A percentile compares a stretch with the other conserved stretches of the same genome.
Conservation (phyloP, 2,329 filamentous ascomycete genomes). For the Beauveria scarabaeidicola region DNA sequence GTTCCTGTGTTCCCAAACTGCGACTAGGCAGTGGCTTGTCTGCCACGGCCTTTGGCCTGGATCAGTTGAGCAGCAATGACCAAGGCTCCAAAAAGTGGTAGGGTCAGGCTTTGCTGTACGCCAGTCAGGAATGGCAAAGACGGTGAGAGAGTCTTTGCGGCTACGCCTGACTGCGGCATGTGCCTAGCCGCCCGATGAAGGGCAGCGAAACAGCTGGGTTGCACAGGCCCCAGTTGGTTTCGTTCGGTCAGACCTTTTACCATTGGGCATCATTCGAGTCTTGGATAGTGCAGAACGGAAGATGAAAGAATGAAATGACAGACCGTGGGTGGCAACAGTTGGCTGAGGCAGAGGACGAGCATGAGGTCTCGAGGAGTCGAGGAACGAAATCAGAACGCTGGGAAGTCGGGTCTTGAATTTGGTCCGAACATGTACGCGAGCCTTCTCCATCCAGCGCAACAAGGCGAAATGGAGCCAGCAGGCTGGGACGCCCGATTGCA, state of each 20-base stretch:
- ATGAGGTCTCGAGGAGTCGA: not conserved
- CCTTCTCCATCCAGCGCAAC: not conserved
- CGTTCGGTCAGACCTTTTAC: constrained; percentile 57
- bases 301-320: not conserved
- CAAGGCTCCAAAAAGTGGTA: constrained; percentile 46
- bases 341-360: not conserved
- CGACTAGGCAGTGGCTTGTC: constrained; percentile 28
- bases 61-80: constrained; percentile 36
- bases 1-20: constrained; percentile 27
- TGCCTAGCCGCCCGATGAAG: not conserved
- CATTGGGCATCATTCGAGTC: constrained; percentile 46
- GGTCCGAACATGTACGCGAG: not conserved
- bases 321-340: not conserved
- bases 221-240: constrained; percentile 36
- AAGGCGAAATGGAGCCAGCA: not conserved
- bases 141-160: not conserved
- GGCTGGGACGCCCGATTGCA: not conserved
- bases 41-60: constrained; percentile 53
- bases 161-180: not conserved
- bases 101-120: constrained; percentile 4
- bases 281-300: not conserved
- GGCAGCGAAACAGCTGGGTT: constrained; percentile 13
- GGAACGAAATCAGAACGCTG: not conserved
- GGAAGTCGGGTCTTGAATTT: not conserved
- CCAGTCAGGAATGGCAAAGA: not conserved